A percentile compares a stretch with the other conserved stretches of the same genome.
Evolutionary conservation across 1,284 basidiomycete species (phyloP).

Genomic region (Somion occarium): DNA sequence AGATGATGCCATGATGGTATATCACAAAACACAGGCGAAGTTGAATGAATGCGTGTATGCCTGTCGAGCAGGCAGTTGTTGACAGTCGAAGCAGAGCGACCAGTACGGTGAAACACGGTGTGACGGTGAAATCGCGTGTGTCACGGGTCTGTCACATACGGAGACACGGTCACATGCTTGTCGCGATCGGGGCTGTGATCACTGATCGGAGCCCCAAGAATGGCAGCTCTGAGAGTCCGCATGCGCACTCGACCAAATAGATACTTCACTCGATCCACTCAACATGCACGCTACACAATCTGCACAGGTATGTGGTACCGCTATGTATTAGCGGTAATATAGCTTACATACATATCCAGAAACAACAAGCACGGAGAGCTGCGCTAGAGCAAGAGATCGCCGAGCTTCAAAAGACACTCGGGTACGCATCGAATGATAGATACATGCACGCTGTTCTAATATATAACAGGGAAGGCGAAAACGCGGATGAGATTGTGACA

Average conservation of each 20-base stretch:
- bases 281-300: conserved; percentile 21
- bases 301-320: conserved; percentile 14
- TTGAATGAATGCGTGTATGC: no score
- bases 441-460: background rate
- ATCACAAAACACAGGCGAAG: no score
- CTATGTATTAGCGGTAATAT: background rate
- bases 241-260: background rate
- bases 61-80: no score
- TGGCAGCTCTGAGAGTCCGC: no score
- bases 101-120: background rate
- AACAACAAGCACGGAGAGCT: conserved; percentile 44
- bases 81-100: no score
- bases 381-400: conserved; percentile 49
- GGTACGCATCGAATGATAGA: conserved; percentile 27
- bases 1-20: no score
- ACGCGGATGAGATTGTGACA: conserved; percentile 63
- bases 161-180: background rate
- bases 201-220: no score
- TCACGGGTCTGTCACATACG: background rate
- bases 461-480: conserved; percentile 41
- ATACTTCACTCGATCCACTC: background rate
- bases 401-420: conserved; percentile 43
- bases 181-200: no score
- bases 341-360: conserved; percentile 38
- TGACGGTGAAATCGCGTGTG: background rate